Conservation (phyloP, 73 alveolate species). For the Paramecium sonneborni region DNA sequence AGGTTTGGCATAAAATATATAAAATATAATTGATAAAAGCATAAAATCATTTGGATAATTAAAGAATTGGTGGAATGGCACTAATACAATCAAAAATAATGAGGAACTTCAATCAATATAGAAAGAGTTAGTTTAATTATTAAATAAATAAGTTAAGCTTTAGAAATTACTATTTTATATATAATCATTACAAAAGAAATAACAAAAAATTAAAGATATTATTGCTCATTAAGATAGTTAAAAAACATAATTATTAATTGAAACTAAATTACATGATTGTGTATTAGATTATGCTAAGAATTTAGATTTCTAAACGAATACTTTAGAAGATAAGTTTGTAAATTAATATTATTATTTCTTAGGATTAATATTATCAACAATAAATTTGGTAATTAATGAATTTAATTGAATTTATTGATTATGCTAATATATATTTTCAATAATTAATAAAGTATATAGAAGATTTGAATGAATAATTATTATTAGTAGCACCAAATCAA, state of each 20-base stretch:
- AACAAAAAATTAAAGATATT: not conserved
- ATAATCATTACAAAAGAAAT: not conserved
- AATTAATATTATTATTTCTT: not conserved
- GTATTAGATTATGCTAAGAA: not conserved
- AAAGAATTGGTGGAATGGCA: constrained; percentile 49
- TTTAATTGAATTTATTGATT: constrained; percentile 29
- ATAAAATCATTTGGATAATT: not conserved
- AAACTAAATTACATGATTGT: not conserved
- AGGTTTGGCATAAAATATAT: not conserved
- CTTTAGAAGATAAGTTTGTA: constrained; percentile 36
- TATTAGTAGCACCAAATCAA: not conserved
- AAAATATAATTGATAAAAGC: constrained; percentile 12
- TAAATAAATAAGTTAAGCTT: not conserved
- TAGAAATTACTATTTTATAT: not conserved
- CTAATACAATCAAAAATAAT: not conserved
- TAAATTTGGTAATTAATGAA: not conserved
- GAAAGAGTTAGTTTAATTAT: not conserved
- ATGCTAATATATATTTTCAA: not conserved
- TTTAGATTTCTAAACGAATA: not conserved
- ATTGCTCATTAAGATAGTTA: not conserved
- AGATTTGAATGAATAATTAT: constrained; percentile 13
- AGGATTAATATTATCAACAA: constrained; percentile 16
- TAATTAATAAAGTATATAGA: not conserved
- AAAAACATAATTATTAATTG: not conserved
- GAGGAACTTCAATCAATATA: not conserved